Evolutionary conservation across 305 asterid genomes (phyloP), one percentile per base, ranked within the genome.

Genomic region (Nicotiana rustica): DNA sequence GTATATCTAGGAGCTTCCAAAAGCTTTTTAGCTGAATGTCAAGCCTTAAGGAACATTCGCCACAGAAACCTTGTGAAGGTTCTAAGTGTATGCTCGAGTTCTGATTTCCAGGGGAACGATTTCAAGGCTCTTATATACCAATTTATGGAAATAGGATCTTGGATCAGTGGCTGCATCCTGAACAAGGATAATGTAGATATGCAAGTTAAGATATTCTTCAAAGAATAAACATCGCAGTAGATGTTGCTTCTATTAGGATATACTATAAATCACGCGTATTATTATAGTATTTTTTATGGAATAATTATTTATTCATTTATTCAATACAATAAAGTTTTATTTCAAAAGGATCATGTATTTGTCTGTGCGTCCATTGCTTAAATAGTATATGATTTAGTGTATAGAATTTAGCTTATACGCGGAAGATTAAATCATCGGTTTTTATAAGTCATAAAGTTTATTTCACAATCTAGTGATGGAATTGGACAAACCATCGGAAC

Each of bases 51-150:
- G 49, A 70, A 70, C 21, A 82, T 79, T 38, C 81, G 88, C 15
- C 88, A 85, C 25, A 35, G 84, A 35, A 85, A 85, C 62, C 47
- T 82, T 10, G 82, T 82, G 13, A 85, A 85, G 73, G 67, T 82
- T 33, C 7, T 85, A 38, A 78, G 85, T 6, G 73, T 77, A 35
- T 85, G 85, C 81, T 78, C 82, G 3, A 78, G 85, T 8, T 38
- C 57, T 38, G 83, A 85, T 69, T 85, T 49, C 79, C 77, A 76
- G 4, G 87, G 83, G n/a, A 77, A 76, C 69, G 87, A 84, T 19
- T 81, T 84, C 62, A 84, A 81, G 73, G 83, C 87, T 35, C 25
- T 82, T 61, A 85, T 82, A 10, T 85, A 78, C 57, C 73, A 82
- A 21, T 82, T 66, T 52, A 85, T 82, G 83, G 35, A 67, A 77